phyloP scores from a whole-genome alignment of 2,329 filamentous ascomycete species.

The Emmonsiellopsis sp. region DNA sequence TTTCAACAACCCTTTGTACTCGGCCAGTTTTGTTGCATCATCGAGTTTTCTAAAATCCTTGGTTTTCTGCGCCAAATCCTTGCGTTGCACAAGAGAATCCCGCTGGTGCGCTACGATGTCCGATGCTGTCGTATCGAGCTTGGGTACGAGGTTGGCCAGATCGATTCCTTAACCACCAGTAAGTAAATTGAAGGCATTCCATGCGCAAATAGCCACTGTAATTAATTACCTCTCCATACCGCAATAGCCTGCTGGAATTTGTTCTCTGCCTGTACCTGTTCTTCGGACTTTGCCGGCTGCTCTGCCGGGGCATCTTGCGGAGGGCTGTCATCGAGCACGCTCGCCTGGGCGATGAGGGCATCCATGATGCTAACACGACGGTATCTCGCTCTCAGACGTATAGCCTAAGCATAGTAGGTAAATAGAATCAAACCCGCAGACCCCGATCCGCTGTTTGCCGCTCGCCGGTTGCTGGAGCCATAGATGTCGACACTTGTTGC shows the following conservation, averaged over 20 bases:
- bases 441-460: neutral
- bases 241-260: constrained; percentile 96
- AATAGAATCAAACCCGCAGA: neutral
- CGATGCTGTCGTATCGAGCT: constrained; percentile 84
- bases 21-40: constrained; percentile 72
- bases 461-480: neutral
- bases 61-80: constrained; percentile 97
- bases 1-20: constrained; percentile 85
- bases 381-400: constrained; percentile 2
- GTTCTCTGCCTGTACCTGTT: constrained; percentile 55
- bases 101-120: constrained; percentile 89
- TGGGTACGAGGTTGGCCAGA: constrained; percentile 70
- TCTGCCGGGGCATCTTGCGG: constrained; percentile 16
- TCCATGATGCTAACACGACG: constrained; percentile 26
- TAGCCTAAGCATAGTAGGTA: constrained; percentile 6
- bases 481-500: constrained; percentile 2
- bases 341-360: constrained; percentile 33
- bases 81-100: constrained; percentile 90
- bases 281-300: constrained; percentile 17
- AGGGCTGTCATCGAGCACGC: constrained; percentile 22
- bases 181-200: neutral
- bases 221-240: constrained; percentile 75
- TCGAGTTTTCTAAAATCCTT: constrained; percentile 96
- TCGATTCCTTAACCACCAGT: constrained; percentile 59
- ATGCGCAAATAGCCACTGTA: neutral